Evolutionary conservation across 495 filamentous ascomycete genomes (phyloP).

Genomic region (Friedmanniomyces simplex): DNA sequence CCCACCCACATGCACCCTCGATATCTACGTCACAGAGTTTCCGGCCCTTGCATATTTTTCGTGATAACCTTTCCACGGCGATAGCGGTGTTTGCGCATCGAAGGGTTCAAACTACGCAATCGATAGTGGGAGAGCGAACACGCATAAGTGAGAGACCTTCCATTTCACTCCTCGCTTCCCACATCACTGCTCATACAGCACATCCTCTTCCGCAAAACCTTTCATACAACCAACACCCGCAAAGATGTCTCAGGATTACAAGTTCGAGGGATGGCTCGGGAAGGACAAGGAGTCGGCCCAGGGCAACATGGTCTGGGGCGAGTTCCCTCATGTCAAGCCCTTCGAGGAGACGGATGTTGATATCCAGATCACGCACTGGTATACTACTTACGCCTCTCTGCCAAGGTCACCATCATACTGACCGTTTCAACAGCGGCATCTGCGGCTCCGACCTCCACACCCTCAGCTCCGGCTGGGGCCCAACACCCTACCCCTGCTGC

Average conservation of each 20-base stretch:
- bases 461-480: conserved; percentile 61
- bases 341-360: conserved; percentile 71
- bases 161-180: background rate
- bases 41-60: background rate
- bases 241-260: conserved; percentile 20
- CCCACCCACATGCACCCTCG: too few relatives aligned
- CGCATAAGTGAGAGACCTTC: too few relatives aligned
- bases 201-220: too few relatives aligned
- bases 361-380: conserved; percentile 65
- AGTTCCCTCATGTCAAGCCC: conserved; percentile 50
- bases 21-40: too few relatives aligned
- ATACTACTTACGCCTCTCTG: conserved; percentile 50
- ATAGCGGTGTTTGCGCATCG: background rate
- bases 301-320: conserved; percentile 57
- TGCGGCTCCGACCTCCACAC: conserved; percentile 50
- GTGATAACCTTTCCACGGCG: background rate
- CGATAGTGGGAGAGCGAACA: too few relatives aligned
- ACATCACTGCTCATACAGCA: background rate
- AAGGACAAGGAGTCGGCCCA: conserved; percentile 46
- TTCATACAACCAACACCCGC: background rate
- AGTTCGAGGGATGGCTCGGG: conserved; percentile 78
- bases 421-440: background rate
- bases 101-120: background rate
- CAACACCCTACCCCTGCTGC: conserved; percentile 49
- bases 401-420: background rate